These are phyloP conservation scores for Wickerhamiella siamensis DNA, from an alignment of 805 yeast genomes.

Conservation along the genomic window DNA sequence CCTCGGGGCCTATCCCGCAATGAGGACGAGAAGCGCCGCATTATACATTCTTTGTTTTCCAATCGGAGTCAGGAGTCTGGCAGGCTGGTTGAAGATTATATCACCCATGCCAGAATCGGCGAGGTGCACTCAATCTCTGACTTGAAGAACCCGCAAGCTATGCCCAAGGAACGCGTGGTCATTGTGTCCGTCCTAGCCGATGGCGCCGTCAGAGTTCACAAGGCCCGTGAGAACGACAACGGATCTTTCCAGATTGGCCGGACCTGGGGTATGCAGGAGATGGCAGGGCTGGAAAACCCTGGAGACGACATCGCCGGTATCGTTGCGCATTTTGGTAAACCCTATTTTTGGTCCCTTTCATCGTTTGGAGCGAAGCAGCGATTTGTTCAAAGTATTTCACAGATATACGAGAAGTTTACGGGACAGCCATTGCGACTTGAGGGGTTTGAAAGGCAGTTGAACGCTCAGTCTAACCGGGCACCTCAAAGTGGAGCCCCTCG, in stretches of 20 bases:
- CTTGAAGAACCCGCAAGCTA: neutral
- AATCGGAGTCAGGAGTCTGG: neutral
- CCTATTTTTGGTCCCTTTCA: constrained; percentile 69
- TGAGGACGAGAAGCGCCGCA: neutral
- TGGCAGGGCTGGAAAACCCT: constrained; percentile 43
- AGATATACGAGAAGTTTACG: constrained; percentile 35
- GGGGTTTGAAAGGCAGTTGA: neutral
- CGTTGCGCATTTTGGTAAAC: constrained; percentile 52
- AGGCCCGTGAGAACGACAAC: constrained; percentile 68
- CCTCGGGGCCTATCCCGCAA: neutral
- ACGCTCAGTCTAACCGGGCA: neutral
- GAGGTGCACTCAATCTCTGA: constrained; percentile 1
- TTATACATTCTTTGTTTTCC: neutral
- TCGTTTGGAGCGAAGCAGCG: constrained; percentile 43
- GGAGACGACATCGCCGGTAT: constrained; percentile 21
- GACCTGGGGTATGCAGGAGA: constrained; percentile 74
- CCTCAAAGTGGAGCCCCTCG: neutral
- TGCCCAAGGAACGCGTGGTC: constrained; percentile 14
- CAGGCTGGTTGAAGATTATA: constrained; percentile 1
- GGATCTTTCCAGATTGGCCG: constrained; percentile 78
- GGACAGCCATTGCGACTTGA: neutral
- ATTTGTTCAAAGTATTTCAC: constrained; percentile 39
- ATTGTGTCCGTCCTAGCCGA: constrained; percentile 7
- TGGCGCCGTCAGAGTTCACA: constrained; percentile 46
- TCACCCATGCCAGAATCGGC: constrained; percentile 2